These are phyloP conservation scores for Trifolium fragiferum DNA, from an alignment of 306 rosid genomes.

Conservation along the genomic window DNA sequence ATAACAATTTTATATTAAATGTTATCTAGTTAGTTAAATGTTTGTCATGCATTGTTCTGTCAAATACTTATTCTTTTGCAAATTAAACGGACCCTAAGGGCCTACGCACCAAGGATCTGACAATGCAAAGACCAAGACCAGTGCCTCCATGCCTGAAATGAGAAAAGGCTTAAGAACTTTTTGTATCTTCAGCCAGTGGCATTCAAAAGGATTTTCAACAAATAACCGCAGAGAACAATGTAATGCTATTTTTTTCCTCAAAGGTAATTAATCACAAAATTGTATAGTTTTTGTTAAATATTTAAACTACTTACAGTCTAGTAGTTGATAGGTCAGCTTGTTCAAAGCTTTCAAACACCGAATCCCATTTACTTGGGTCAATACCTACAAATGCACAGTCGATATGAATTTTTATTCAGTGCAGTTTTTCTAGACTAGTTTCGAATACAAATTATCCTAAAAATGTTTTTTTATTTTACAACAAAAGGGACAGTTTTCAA, in stretches of 20 bases:
- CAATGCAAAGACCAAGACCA: constrained; percentile 98
- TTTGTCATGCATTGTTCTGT: too few species aligned
- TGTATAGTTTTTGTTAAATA: background rate
- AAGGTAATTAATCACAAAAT: too few species aligned
- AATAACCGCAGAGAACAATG: background rate
- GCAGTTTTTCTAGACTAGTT: too few species aligned
- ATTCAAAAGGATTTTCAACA: constrained; percentile 6
- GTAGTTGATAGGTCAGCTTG: constrained; percentile 99
- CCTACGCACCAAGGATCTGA: constrained; percentile 83
- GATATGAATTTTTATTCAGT: background rate
- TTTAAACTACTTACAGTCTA: constrained; percentile 72
- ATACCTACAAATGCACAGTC: constrained; percentile 60
- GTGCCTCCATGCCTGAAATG: constrained; percentile 96
- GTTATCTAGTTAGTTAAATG: too few species aligned
- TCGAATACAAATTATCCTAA: background rate
- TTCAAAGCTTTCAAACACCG: constrained; percentile 98
- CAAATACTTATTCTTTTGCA: too few species aligned
- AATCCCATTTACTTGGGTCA: constrained; percentile 95
- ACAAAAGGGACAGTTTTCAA: constrained; percentile 28
- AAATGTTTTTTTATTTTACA: constrained; percentile 32
- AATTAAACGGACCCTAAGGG: background rate
- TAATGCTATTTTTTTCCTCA: background rate
- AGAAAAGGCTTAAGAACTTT: constrained; percentile 22
- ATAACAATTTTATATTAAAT: too few species aligned
- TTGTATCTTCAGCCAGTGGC: constrained; percentile 17